Evolutionary conservation across 495 filamentous ascomycete genomes (phyloP), one percentile per base, ranked within the genome.

Genomic region (Penicillium atrosanguineum): DNA sequence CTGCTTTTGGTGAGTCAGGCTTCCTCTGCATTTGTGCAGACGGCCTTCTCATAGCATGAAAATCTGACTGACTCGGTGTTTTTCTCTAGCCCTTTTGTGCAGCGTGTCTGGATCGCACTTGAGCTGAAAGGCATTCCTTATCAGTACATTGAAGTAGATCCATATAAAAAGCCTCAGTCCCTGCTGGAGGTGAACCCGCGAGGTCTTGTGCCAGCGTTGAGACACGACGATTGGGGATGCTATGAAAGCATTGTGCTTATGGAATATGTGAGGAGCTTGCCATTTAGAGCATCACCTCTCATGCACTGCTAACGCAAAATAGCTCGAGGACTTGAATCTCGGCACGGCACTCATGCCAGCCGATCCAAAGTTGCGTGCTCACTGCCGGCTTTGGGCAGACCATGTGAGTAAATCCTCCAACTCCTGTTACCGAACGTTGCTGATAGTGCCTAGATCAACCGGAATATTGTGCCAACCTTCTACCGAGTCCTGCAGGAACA

Each of bases 31-130:
- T 20, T 20, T 16, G 14, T 41, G n/a, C 41, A n/a, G 6, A 25
- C 31, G 8, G 18, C 12, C 25, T 8, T 31, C 5, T 18, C 25
- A 11, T 38, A 3, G 14, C 4, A 25, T 29, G 16, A 7, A 43
- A 1, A 2, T 4, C 3, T 16, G 18, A 46, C 70, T 73, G 45
- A 73, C 36, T 20, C 36, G 11, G 26, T 44, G 21, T 8, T 28
- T 28, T 21, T 20, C 26, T 45, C 12, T 31, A 84, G 81, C 64
- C 85, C 86, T 5, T 96, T 96, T 68, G 91, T 94, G 2, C 92
- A 97, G 70, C 86, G 93, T 12, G 90, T 96, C 18, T 97, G 93
- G 93, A 95, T 97, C 57, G 86, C 93, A 7, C 77, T 97, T n/a
- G 91, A 97, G 69, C 71, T 84, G 46, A 96, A 96, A 66, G 79